phyloP scores from a whole-genome alignment of 148 eudicot species.

The Spergularia marina region DNA sequence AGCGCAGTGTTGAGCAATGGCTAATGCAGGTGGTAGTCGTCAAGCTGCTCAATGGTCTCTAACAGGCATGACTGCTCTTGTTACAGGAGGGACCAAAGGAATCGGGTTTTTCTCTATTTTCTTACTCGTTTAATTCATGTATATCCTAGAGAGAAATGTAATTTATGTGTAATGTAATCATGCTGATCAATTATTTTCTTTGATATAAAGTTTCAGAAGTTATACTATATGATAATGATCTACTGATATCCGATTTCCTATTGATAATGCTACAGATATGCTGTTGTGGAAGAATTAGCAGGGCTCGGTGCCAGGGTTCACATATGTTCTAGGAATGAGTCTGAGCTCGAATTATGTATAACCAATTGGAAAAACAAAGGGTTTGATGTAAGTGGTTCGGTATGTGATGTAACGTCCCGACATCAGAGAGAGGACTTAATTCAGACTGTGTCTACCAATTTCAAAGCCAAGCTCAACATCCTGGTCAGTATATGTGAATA shows the following conservation, averaged over 20 bases:
- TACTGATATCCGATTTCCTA: neutral
- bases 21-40: too few relatives aligned
- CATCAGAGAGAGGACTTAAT: constrained; percentile 36
- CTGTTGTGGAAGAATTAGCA: constrained; percentile 43
- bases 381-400: constrained; percentile 33
- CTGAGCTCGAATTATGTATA: constrained; percentile 32
- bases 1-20: too few relatives aligned
- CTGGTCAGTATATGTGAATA: constrained; percentile 30
- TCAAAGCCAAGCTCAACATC: constrained; percentile 41
- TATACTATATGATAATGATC: too few relatives aligned
- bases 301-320: constrained; percentile 33
- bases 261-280: constrained; percentile 20
- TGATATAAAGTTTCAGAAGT: too few relatives aligned
- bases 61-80: constrained; percentile 35
- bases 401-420: constrained; percentile 34
- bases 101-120: constrained; percentile 27
- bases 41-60: constrained; percentile 26
- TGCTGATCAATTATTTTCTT: too few relatives aligned
- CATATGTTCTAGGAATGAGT: constrained; percentile 39
- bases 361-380: constrained; percentile 33
- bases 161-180: too few relatives aligned
- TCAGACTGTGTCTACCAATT: constrained; percentile 28
- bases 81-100: constrained; percentile 38
- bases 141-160: too few relatives aligned
- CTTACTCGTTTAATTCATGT: too few relatives aligned